Conservation (phyloP, 768 basidiomycete species). For the Hysterangium stoloniferum region DNA sequence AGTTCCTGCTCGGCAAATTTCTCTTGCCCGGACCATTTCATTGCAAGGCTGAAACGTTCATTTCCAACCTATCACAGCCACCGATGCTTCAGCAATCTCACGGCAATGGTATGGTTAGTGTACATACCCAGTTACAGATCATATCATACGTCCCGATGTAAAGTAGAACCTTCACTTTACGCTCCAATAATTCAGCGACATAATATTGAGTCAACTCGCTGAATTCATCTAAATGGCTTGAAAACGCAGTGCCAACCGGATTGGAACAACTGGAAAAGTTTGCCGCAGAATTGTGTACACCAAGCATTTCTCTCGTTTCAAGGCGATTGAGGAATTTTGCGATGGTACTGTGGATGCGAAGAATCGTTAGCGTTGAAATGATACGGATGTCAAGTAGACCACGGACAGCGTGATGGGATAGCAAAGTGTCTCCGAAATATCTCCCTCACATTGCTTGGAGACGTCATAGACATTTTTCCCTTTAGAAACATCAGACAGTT, state of each 20-base stretch:
- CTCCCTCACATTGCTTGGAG: constrained; percentile 48
- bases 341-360: constrained; percentile 39
- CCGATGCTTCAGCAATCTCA: constrained; percentile 25
- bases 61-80: constrained; percentile 42
- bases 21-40: constrained; percentile 53
- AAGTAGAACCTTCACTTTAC: constrained; percentile 26
- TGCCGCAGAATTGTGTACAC: constrained; percentile 45
- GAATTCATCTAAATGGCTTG: constrained; percentile 31
- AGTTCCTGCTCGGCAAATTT: constrained; percentile 41
- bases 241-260: constrained; percentile 44
- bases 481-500: constrained; percentile 26
- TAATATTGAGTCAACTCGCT: constrained; percentile 26
- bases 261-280: constrained; percentile 36
- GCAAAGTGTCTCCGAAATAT: constrained; percentile 24
- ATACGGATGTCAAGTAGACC: constrained; percentile 50
- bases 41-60: constrained; percentile 46
- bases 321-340: constrained; percentile 53
- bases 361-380: constrained; percentile 29
- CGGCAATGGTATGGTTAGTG: constrained; percentile 17
- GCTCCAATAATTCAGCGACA: constrained; percentile 31
- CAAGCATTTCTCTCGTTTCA: constrained; percentile 45
- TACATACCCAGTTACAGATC: constrained; percentile 16
- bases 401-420: neutral
- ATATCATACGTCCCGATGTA: constrained; percentile 24
- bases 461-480: constrained; percentile 59